Conservation (phyloP, 163 green algal genomes). For the Scenedesmus sp. region DNA sequence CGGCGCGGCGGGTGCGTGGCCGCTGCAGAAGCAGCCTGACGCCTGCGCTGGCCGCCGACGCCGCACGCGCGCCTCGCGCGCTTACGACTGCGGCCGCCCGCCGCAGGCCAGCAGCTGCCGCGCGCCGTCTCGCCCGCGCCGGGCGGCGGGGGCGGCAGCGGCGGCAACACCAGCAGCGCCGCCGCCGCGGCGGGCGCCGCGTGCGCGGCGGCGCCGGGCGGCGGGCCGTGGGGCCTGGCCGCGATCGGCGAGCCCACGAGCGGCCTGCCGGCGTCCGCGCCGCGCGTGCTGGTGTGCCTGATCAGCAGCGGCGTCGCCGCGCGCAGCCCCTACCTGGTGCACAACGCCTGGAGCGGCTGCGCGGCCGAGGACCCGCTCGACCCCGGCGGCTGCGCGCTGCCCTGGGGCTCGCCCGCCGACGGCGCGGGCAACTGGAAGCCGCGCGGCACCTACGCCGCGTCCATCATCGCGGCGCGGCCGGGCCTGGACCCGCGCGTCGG, state of each 20-base stretch:
- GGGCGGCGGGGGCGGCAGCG: too few relatives aligned
- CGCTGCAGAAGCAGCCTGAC: too few relatives aligned
- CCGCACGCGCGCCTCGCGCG: too few relatives aligned
- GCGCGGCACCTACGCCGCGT: constrained; percentile 14
- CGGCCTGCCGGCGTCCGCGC: neutral
- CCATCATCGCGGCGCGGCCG: constrained; percentile 1
- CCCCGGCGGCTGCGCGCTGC: constrained; percentile 25
- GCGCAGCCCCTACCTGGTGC: neutral
- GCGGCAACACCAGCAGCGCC: too few relatives aligned
- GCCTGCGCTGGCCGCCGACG: too few relatives aligned
- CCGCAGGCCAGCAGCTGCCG: too few relatives aligned
- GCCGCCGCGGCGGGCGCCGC: too few relatives aligned
- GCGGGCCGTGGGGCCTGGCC: neutral
- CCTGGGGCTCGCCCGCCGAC: constrained; percentile 6
- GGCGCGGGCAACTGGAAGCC: neutral
- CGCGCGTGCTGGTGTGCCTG: constrained; percentile 36
- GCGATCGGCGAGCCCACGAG: neutral
- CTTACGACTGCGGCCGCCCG: too few relatives aligned
- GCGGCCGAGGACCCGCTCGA: constrained; percentile 28
- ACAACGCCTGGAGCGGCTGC: constrained; percentile 20
- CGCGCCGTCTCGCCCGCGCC: too few relatives aligned
- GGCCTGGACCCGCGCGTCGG: neutral
- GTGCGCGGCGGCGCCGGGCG: too few relatives aligned
- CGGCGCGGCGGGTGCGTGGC: too few relatives aligned
- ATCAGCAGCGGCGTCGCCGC: constrained; percentile 13